Base-by-base conservation (phyloP, 2,329 filamentous ascomycete species). In the Colletotrichum nymphaeae region DNA sequence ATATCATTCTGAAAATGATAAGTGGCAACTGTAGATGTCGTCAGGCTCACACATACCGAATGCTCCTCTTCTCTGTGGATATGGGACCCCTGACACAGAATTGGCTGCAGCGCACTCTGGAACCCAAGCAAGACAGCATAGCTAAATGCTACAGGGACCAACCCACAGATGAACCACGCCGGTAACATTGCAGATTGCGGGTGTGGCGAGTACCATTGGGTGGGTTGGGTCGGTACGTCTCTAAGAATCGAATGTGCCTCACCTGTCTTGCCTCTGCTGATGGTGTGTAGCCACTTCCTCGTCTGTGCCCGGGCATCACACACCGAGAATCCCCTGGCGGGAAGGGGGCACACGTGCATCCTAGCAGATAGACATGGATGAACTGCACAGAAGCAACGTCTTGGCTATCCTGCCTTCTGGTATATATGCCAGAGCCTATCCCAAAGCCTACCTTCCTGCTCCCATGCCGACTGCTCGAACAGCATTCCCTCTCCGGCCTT, bases 381-480 rank as follows among this genome's bases (percentile, higher is more conserved):
- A 19, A 26, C 49, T 37, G 26, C 32, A n/a, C 22, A 32, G 19
- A 37, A 55, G 67, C 3, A 49, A 49, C 42, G 19, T 37, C 22
- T 30, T 49, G 62, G 57, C 60, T 56, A 24, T 30, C 56, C 28
- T 53, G n/a, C 14, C 30, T 12, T 55, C 22, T 63, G 62, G 60
- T 73, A 73, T 73, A 73, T 73, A 73, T 71, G 55, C 37, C 62
- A 56, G 65, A 49, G 60, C 4, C 22, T 28, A 26, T 52, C 46
- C 56, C 62, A 46, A 22, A 37, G 14, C 42, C 24, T 24, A 24
- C 58, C 46, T 1, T 57, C 49, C 19, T 26, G 56, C 56, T 71
- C 62, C 71, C 49, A 52, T 63, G 70, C 66, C 60, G 70, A 63
- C 62, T 65, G 62, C 67, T 73, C 60, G 37, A 71, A 71, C 62